A percentile compares a stretch with the other conserved stretches of the same genome.
Evolutionary conservation across 345 rosid genomes (phyloP).

Genomic region (Dimocarpus longan): DNA sequence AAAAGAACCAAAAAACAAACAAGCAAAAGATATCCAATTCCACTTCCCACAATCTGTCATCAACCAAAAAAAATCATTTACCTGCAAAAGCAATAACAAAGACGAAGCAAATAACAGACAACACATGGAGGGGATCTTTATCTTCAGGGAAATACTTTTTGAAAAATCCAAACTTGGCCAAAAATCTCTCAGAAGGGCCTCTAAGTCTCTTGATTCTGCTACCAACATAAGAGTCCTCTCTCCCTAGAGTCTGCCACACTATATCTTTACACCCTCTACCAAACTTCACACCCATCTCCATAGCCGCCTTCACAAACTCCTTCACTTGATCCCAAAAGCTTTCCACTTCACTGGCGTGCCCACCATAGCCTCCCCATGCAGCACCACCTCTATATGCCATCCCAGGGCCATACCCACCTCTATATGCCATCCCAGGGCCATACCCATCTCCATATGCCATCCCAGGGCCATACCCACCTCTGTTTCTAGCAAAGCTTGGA

Average conservation of each 20-base stretch:
- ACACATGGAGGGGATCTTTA: constrained; percentile 59
- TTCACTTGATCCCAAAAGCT: constrained; percentile 41
- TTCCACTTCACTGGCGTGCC: constrained; percentile 23
- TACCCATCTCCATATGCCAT: not conserved
- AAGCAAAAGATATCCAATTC: not conserved
- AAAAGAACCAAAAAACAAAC: not conserved
- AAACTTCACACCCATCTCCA: constrained; percentile 62
- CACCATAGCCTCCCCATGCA: not conserved
- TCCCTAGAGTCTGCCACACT: constrained; percentile 54
- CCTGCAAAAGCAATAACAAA: constrained; percentile 60
- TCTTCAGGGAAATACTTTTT: constrained; percentile 68
- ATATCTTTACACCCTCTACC: constrained; percentile 66
- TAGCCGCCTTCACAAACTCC: constrained; percentile 55
- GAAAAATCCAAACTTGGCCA: constrained; percentile 38
- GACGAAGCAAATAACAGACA: constrained; percentile 55
- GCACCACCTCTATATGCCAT: not conserved
- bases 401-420: not conserved
- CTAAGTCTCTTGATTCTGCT: constrained; percentile 40
- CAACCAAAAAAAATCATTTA: constrained; percentile 20
- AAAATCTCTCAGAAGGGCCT: constrained; percentile 29
- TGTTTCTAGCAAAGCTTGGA: not conserved
- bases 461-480: not conserved
- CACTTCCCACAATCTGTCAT: not conserved
- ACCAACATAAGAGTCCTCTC: constrained; percentile 53
- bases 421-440: not conserved